These are phyloP conservation scores for Phaeosphaeriaceae sp. DNA, from an alignment of 2,329 filamentous ascomycete genomes.

Conservation along the genomic window DNA sequence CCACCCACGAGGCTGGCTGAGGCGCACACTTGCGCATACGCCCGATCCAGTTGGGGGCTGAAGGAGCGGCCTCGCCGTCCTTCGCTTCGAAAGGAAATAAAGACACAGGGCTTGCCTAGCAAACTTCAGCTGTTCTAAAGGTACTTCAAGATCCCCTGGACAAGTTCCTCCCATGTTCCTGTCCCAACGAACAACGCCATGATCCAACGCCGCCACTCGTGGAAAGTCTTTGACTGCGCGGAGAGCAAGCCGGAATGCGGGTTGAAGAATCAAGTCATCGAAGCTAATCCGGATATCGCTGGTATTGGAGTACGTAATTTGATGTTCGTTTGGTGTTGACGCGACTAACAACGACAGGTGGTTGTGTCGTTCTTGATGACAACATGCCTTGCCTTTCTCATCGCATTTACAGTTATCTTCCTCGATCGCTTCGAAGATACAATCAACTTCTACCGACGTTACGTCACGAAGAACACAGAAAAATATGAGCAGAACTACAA, in stretches of 20 bases:
- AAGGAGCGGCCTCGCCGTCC: slow-evolving; percentile 7
- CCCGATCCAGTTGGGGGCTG: slow-evolving; percentile 5
- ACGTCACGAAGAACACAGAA: slow-evolving; percentile 17
- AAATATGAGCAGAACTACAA: slow-evolving; percentile 21
- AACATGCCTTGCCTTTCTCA: slow-evolving; percentile 38
- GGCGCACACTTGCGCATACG: slow-evolving; percentile 7
- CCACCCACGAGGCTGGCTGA: slow-evolving; percentile 8
- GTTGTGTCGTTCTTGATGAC: slow-evolving; percentile 37
- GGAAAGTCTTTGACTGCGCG: slow-evolving; percentile 29
- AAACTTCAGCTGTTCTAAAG: background rate
- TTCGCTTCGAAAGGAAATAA: slow-evolving; percentile 1
- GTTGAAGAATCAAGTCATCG: slow-evolving; percentile 16
- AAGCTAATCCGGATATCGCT: slow-evolving; percentile 40
- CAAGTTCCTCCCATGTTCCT: background rate
- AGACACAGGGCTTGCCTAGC: background rate
- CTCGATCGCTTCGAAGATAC: slow-evolving; percentile 33
- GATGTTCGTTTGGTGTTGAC: background rate
- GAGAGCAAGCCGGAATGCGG: slow-evolving; percentile 20
- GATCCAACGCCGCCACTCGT: slow-evolving; percentile 20
- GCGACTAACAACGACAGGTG: slow-evolving; percentile 23
- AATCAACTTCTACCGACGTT: slow-evolving; percentile 22
- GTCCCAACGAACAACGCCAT: background rate
- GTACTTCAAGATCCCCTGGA: background rate
- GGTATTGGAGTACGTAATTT: slow-evolving; percentile 32
- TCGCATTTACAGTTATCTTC: slow-evolving; percentile 38